Base-by-base conservation (phyloP, 306 rosid genomes). In the Rosa multiflora region DNA sequence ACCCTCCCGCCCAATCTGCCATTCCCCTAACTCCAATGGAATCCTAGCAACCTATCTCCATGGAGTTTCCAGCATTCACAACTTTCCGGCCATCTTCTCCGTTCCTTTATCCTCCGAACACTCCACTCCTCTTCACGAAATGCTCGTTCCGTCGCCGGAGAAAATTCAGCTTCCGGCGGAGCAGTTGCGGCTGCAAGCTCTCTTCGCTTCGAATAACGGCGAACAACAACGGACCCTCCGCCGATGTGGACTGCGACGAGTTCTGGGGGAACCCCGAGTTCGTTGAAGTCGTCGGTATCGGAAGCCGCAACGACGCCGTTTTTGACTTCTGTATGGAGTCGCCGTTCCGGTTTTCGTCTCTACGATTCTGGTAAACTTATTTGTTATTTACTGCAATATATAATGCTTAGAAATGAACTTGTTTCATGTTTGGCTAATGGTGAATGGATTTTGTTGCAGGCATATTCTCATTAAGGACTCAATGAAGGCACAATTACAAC, bases 221-320 rank as follows among this genome's bases (percentile, higher is more conserved):
- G 82, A 49, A 13, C 32, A 80, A 67, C 52, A 71, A 66, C 73
- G 82, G 89, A 20, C 46, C 69, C 15, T 81, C 69, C 15, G 82
- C 62, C 44, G 87, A 67, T 47, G 83, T 47, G 39, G 88, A 83
- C 66, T 71, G 59, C 10, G 87, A 61, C 32, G 83, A 74, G 75
- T 81, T 83, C 67, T 85, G 89, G 89, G 72, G 78, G 10, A 88
- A 88, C 53, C 72, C 81, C 43, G 92, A 87, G 67, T 48, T 80
- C 48, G 88, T 94, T 69, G 97, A 94, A 43, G 97, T 94, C 44
- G 80, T 94, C 64, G 90, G 86, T 79, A 89, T 91, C 83, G 99
- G 99, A n/a, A 85, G 95, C 82, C 86, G 99, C 77, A 94, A 87
- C 86, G 97, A 94, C 39, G 93, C 94, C 35, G 87, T 91, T 53